Evolutionary conservation across 2,329 filamentous ascomycete genomes (phyloP).

Genomic region (Penicillium verrucosum): DNA sequence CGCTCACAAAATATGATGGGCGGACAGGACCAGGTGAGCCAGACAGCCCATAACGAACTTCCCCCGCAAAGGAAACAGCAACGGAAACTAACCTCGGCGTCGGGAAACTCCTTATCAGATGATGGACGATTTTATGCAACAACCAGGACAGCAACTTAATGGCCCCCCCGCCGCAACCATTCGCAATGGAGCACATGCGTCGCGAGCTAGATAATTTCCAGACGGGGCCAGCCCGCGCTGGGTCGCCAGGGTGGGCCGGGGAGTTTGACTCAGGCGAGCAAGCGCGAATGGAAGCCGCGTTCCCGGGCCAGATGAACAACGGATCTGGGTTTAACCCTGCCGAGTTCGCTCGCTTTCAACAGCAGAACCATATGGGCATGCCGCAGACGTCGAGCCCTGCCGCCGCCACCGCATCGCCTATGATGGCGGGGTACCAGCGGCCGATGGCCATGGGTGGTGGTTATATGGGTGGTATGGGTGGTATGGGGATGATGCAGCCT

Average conservation of each 20-base stretch:
- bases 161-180: constrained; percentile 55
- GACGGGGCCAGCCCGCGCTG: constrained; percentile 48
- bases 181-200: constrained; percentile 66
- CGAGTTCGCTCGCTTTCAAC: constrained; percentile 85
- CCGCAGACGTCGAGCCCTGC: constrained; percentile 60
- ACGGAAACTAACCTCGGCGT: constrained; percentile 14
- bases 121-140: constrained; percentile 90
- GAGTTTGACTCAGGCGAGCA: constrained; percentile 64
- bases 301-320: constrained; percentile 54
- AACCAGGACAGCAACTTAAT: constrained; percentile 59
- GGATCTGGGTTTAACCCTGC: constrained; percentile 67
- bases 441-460: constrained; percentile 48
- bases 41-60: background rate
- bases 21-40: constrained; percentile 67
- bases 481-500: constrained; percentile 49
- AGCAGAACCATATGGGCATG: constrained; percentile 60
- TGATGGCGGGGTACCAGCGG: constrained; percentile 54
- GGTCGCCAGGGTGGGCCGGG: constrained; percentile 59
- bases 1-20: constrained; percentile 66
- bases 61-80: background rate
- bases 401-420: constrained; percentile 52
- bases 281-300: constrained; percentile 68
- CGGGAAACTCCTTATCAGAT: constrained; percentile 56
- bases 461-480: constrained; percentile 41
- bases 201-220: constrained; percentile 58